These are phyloP conservation scores for Protomyces lactucae-debilis DNA, from an alignment of 1,139 yeast genomes.

Conservation along the genomic window DNA sequence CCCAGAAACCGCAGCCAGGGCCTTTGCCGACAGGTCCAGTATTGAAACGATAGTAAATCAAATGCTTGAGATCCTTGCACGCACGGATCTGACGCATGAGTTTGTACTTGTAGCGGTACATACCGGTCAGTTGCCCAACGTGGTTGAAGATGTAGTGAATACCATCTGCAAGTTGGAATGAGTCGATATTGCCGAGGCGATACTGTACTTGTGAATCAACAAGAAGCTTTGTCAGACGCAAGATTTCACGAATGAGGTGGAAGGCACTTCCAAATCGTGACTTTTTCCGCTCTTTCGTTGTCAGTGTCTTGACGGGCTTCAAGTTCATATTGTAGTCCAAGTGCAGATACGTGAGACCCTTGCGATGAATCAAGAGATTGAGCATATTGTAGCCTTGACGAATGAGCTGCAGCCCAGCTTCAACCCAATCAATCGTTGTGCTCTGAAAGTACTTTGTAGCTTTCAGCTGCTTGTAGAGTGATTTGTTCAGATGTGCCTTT, in stretches of 20 bases:
- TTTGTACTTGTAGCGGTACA: conserved; percentile 91
- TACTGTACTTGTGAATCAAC: conserved; percentile 94
- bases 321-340: conserved; percentile 91
- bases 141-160: conserved; percentile 84
- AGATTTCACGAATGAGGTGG: conserved; percentile 83
- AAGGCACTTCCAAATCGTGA: conserved; percentile 96
- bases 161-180: conserved; percentile 93
- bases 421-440: conserved; percentile 95
- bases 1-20: conserved; percentile 99
- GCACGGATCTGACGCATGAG: conserved; percentile 98
- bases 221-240: conserved; percentile 71
- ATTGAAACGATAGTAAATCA: conserved; percentile 79
- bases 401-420: conserved; percentile 91
- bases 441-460: conserved; percentile 84
- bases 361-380: conserved; percentile 79
- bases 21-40: conserved; percentile 76
- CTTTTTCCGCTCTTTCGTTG: conserved; percentile 93
- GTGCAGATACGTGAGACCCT: conserved; percentile 88
- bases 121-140: conserved; percentile 91
- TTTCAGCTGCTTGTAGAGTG: conserved; percentile 62
- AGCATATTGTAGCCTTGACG: conserved; percentile 93
- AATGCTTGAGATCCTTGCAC: conserved; percentile 90
- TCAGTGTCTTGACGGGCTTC: conserved; percentile 92
- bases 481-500: conserved; percentile 47
- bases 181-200: conserved; percentile 83